Evolutionary conservation across 2,329 filamentous ascomycete genomes (phyloP).

Genomic region (Aureobasidium mangrovei): DNA sequence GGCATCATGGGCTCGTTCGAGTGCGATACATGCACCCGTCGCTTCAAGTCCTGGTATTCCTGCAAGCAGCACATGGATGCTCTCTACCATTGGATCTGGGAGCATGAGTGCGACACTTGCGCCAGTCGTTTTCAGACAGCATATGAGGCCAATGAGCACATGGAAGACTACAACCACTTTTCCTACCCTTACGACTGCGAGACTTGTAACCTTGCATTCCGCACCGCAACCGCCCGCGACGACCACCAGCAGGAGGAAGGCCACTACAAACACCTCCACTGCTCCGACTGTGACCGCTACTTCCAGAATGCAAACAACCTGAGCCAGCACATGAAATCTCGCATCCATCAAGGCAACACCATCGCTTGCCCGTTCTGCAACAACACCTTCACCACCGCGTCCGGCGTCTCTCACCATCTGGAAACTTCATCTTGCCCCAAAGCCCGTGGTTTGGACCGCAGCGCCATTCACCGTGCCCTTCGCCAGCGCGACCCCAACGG

Average conservation of each 20-base stretch:
- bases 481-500: constrained; percentile 39
- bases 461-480: constrained; percentile 40
- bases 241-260: neutral
- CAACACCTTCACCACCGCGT: constrained; percentile 26
- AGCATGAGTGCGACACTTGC: constrained; percentile 25
- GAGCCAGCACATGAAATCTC: constrained; percentile 48
- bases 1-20: neutral
- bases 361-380: constrained; percentile 51
- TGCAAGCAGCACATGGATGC: constrained; percentile 28
- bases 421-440: neutral
- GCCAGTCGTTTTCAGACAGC: constrained; percentile 17
- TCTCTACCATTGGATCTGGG: constrained; percentile 22
- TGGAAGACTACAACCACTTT: constrained; percentile 17
- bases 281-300: constrained; percentile 22
- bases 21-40: constrained; percentile 18
- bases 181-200: neutral
- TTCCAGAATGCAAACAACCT: constrained; percentile 27
- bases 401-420: neutral
- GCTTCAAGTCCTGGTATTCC: constrained; percentile 14
- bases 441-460: constrained; percentile 35
- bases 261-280: constrained; percentile 25
- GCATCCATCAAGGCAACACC: constrained; percentile 37
- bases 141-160: constrained; percentile 21
- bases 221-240: neutral
- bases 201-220: constrained; percentile 14